These are phyloP conservation scores for Obba rivulosa DNA, from an alignment of 768 basidiomycete genomes.

Conservation along the genomic window DNA sequence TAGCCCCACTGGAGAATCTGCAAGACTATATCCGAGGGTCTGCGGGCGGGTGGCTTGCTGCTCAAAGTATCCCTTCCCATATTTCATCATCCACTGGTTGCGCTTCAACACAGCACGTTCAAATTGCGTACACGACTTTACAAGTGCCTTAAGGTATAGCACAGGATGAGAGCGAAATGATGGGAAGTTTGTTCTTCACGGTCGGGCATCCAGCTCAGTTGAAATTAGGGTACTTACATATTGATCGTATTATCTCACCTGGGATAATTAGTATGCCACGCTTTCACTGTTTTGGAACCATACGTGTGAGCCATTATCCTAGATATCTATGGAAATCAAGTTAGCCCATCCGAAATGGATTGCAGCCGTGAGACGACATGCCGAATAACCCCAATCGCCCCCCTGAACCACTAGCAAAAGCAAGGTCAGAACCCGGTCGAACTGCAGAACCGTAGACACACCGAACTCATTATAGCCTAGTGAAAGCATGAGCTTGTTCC, in stretches of 20 bases:
- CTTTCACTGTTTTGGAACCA: constrained; percentile 35
- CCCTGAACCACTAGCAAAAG: constrained; percentile 37
- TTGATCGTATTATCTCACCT: constrained; percentile 15
- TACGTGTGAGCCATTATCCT: constrained; percentile 2
- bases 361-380: constrained; percentile 14
- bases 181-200: constrained; percentile 20
- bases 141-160: constrained; percentile 18
- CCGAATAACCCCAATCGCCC: constrained; percentile 41
- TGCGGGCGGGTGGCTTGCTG: constrained; percentile 31
- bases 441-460: constrained; percentile 4
- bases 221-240: neutral
- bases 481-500: constrained; percentile 24
- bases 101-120: constrained; percentile 27
- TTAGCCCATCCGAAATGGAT: neutral
- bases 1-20: constrained; percentile 52
- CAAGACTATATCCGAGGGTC: constrained; percentile 43
- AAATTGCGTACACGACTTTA: constrained; percentile 22
- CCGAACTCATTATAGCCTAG: constrained; percentile 24
- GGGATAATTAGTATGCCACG: constrained; percentile 48
- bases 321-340: constrained; percentile 18
- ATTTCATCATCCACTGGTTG: constrained; percentile 15
- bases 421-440: neutral
- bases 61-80: constrained; percentile 27
- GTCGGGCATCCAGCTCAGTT: neutral
- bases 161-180: constrained; percentile 18